A percentile compares a stretch with the other conserved stretches of the same genome.
These are phyloP conservation scores for Dioscorea zingiberensis DNA, from an alignment of 106 monocot species.

Conservation along the genomic window DNA sequence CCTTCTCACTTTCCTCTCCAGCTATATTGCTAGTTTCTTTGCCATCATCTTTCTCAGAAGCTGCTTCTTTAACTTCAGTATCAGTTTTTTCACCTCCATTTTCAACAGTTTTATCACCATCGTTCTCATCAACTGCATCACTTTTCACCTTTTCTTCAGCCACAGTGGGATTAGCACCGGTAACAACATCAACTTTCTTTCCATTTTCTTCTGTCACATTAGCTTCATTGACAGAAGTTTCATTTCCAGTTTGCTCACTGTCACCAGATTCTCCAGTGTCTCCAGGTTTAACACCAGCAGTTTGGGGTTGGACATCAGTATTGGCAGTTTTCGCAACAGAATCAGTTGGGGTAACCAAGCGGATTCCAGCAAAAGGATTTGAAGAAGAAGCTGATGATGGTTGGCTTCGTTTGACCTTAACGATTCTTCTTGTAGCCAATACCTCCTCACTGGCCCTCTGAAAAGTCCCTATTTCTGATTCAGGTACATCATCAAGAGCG, in stretches of 20 bases:
- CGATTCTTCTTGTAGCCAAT: slow-evolving; percentile 77
- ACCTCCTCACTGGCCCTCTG: slow-evolving; percentile 82
- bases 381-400: slow-evolving; percentile 29
- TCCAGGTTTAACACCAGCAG: slow-evolving; percentile 11
- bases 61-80: slow-evolving; percentile 8
- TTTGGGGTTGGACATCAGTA: slow-evolving; percentile 7
- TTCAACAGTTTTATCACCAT: background rate
- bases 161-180: background rate
- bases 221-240: too few relatives aligned
- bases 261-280: slow-evolving; percentile 3
- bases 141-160: slow-evolving; percentile 2
- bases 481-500: slow-evolving; percentile 52
- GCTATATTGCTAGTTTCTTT: slow-evolving; percentile 12
- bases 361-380: slow-evolving; percentile 75
- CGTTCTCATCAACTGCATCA: slow-evolving; percentile 4
- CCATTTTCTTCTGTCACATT: slow-evolving; percentile 1
- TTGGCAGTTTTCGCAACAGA: slow-evolving; percentile 12
- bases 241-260: slow-evolving; percentile 12
- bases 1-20: slow-evolving; percentile 13
- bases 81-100: background rate
- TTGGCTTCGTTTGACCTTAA: slow-evolving; percentile 69
- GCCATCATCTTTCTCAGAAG: slow-evolving; percentile 3
- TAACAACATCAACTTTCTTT: slow-evolving; percentile 8
- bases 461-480: slow-evolving; percentile 83
- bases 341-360: slow-evolving; percentile 29